A percentile compares a stretch with the other conserved stretches of the same genome.
These are phyloP conservation scores for Pichia sorboxylosa DNA, from an alignment of 1,139 yeast species.

Conservation along the genomic window DNA sequence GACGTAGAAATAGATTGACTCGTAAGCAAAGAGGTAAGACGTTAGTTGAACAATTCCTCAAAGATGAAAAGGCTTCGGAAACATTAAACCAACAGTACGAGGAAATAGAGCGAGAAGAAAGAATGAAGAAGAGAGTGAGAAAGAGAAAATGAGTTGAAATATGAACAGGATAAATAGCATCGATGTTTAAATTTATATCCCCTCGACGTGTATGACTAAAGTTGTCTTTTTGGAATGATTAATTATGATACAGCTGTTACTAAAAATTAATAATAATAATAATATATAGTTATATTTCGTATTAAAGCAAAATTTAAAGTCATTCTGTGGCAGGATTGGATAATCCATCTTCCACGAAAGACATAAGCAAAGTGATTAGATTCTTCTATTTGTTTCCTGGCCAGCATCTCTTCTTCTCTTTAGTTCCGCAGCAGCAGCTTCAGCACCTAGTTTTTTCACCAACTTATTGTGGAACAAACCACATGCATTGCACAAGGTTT, in stretches of 20 bases:
- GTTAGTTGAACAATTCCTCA: constrained; percentile 70
- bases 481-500: constrained; percentile 73
- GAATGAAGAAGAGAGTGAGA: not conserved
- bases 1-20: constrained; percentile 50
- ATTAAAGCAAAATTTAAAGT: no score
- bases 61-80: constrained; percentile 55
- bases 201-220: no score
- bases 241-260: no score
- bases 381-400: constrained; percentile 19
- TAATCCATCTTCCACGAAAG: no score
- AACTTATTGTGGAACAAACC: constrained; percentile 67
- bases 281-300: no score
- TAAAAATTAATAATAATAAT: no score
- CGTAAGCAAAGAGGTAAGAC: constrained; percentile 66
- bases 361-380: no score
- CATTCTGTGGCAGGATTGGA: no score
- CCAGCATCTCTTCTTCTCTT: constrained; percentile 19
- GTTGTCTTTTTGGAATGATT: no score
- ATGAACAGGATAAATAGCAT: no score
- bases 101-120: not conserved
- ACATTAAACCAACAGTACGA: not conserved
- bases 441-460: constrained; percentile 44
- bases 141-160: not conserved
- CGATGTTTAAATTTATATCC: no score
- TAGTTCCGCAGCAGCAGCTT: constrained; percentile 20